Conservation (phyloP, 164 flowering plant genomes). For the Nymphaea colorata region DNA sequence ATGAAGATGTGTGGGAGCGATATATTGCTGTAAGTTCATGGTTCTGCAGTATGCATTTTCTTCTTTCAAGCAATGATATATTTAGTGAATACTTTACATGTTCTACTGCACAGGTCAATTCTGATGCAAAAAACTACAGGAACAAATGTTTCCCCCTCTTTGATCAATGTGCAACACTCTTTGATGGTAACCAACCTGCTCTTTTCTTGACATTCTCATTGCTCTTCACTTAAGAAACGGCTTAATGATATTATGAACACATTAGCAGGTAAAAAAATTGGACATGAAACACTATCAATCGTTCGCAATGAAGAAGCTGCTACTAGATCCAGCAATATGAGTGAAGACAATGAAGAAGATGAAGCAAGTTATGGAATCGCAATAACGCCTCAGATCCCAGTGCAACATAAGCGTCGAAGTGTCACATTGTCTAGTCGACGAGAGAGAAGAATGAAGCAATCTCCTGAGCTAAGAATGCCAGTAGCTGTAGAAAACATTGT, state of each 20-base stretch:
- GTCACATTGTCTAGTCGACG: background rate
- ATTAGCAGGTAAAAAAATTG: background rate
- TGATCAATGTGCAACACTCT: background rate
- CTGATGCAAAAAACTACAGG: background rate
- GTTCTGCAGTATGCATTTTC: background rate
- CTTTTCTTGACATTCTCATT: background rate
- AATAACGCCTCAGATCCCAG: background rate
- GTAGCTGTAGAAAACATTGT: background rate
- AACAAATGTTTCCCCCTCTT: background rate
- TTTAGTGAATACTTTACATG: background rate
- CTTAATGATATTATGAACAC: background rate
- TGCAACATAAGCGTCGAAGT: background rate
- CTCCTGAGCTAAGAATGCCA: background rate
- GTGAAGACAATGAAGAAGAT: background rate
- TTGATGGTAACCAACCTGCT: background rate
- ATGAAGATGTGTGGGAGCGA: background rate
- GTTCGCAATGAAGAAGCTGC: background rate
- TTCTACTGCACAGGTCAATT: background rate
- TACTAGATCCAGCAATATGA: background rate
- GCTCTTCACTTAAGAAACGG: background rate
- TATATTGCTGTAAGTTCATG: background rate
- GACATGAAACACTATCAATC: background rate
- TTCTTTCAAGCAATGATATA: background rate
- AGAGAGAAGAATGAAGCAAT: background rate
- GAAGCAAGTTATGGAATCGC: background rate